Conservation (phyloP, 139 green algal species). For the Edaphochlamys debaryana region DNA sequence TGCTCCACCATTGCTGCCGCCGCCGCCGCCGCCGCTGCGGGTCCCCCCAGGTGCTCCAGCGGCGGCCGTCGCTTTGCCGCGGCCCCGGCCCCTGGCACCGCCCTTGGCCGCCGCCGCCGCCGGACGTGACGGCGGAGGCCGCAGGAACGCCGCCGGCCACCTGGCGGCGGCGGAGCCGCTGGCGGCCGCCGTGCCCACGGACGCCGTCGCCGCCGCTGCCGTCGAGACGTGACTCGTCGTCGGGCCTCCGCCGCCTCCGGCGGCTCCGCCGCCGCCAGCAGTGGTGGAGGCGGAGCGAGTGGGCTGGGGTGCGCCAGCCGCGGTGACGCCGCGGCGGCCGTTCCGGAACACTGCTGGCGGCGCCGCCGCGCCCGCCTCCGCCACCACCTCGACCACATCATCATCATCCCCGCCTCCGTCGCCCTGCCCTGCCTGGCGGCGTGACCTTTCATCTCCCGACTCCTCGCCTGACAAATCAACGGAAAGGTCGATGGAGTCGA, state of each 20-base stretch:
- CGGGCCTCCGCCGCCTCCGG: too few relatives aligned
- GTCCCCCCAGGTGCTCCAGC: not conserved
- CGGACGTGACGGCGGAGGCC: not conserved
- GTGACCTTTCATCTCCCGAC: too few relatives aligned
- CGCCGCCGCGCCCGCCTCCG: not conserved
- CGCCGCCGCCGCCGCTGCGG: too few relatives aligned
- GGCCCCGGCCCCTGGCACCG: not conserved
- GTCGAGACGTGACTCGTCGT: too few relatives aligned
- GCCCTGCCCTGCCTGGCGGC: not conserved
- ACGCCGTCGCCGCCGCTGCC: too few relatives aligned
- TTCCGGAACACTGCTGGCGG: not conserved
- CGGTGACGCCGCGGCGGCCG: not conserved
- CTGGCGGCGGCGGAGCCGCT: not conserved
- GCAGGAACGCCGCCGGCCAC: not conserved
- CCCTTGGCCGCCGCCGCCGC: not conserved
- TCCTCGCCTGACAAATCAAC: too few relatives aligned
- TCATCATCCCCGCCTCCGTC: not conserved
- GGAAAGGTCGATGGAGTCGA: constrained; percentile 33
- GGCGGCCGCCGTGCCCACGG: not conserved
- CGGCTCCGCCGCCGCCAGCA: not conserved
- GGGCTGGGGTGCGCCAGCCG: not conserved
- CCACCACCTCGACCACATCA: not conserved
- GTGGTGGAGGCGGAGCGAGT: not conserved
- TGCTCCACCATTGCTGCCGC: not conserved
- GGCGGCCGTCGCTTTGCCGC: not conserved